Base-by-base conservation (phyloP, 2,329 filamentous ascomycete species). In the Fusarium protoensiforme region DNA sequence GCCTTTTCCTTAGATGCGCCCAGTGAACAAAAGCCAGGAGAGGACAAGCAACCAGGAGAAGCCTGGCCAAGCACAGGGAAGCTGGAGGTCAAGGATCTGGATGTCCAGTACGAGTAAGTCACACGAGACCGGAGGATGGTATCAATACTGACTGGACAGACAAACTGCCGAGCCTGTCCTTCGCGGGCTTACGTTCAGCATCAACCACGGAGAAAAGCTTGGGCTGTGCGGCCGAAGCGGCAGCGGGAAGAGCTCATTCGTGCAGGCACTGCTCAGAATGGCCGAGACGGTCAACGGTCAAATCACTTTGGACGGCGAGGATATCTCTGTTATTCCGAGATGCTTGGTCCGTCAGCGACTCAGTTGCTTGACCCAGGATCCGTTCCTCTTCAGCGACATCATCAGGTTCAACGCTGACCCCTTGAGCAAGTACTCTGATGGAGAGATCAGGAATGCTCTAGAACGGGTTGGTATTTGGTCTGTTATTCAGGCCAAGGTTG, bases 341-440 rank as follows among this genome's bases (percentile, higher is more conserved):
- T 61, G 73, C 5, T 16, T 76, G 27, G 65, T 81, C 22, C 80
- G 81, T 10, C 69, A 79, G 13, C 74, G 72, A 6, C 77, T 89
- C 11, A 85, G 85, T 43, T 84, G 83, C 9, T 77, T 89, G 8
- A 86, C 88, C 0, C 88, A 90, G 78, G 88, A 90, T 36, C 83
- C 86, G 0, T 84, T 89, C 62, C 82, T 88, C 20, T 82, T 90
- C 27, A 82, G 83, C 2, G 86, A 86, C 18, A 86, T 81, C 0
- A 79, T 90, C 1, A 83, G 86, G 1, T 80, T 81, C n/a, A 90
- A 90, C 54, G 79, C 86, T 1, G 87, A 89, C 67, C 87, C 88
- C 0, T 74, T 79, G 1, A 73, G 72, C 0, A 74, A 74, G 7
- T 79, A 79, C 48, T 79, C 81, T 1, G 84, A 89, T 57, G 81